Evolutionary conservation across 2,329 filamentous ascomycete genomes (phyloP), one percentile per base, ranked within the genome.

Genomic region (Paecilomyces variotii): DNA sequence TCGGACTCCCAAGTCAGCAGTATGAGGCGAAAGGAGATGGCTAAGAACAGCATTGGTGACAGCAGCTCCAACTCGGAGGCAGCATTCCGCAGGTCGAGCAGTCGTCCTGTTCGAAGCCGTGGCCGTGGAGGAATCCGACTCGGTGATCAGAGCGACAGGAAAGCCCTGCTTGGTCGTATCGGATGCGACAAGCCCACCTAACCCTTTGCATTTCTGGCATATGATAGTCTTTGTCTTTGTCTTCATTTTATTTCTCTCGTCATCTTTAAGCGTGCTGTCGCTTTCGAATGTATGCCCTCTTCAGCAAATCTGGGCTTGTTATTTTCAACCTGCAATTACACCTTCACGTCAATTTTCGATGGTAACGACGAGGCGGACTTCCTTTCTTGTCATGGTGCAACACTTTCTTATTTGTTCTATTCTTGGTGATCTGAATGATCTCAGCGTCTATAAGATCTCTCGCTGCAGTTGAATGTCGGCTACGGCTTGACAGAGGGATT

Each of bases 161-260:
- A 93, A 78, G 90, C 92, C 72, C 78, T 94, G 64, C 80, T 94
- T 56, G 88, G 89, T 52, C 81, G 90, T 56, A 94, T 94, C 68
- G 90, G 90, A 54, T 94, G 90, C 72, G 88, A 91, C 73, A 91
- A 91, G 79, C 87, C 72, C 27, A 73, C 71, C 34, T 71, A 55
- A 60, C 11, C 24, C 12, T 32, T 26, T 28, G 24, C 24, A 19
- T 28, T n/a, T 28, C 12, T 28, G 50, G 12, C 10, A 4, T 50
- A 26, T 28, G 25, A 52, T 28, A 7, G 5, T 28, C n/a, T 52
- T 14, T 26, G 50, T 52, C 6, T 7, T 26, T 52, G 5, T 27
- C n/a, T 26, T n/a, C 5, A 19, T 19, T 19, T 19, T 19, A 19
- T 19, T 19, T 1, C 49, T 19, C 50, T 28, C 11, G 30, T 32